Conservation (phyloP, 2,329 filamentous ascomycete species). For the Polytolypa hystricis region DNA sequence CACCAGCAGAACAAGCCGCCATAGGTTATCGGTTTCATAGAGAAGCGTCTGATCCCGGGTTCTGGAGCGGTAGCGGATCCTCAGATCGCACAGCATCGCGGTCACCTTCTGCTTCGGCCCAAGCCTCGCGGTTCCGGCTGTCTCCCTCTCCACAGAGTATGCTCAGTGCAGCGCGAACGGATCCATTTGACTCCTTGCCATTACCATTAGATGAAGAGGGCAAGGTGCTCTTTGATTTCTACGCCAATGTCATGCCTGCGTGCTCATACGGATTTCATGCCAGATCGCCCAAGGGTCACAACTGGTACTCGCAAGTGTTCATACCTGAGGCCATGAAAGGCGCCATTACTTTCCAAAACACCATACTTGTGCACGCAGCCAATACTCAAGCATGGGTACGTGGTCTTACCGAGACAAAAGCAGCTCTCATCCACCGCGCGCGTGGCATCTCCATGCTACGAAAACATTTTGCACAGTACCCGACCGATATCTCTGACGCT, state of each 20-base stretch:
- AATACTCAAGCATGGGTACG: conserved; percentile 29
- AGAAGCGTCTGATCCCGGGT: not conserved
- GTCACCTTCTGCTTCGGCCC: not conserved
- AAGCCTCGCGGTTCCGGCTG: not conserved
- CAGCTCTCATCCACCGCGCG: conserved; percentile 22
- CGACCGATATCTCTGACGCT: conserved; percentile 26
- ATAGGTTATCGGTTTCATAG: too few species aligned
- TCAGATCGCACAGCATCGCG: conserved; percentile 1
- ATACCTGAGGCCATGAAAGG: conserved; percentile 32
- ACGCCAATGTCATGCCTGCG: conserved; percentile 29
- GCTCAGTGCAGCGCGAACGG: conserved; percentile 26
- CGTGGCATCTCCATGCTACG: conserved; percentile 25
- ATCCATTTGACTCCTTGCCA: conserved; percentile 28
- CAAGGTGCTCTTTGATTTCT: conserved; percentile 28
- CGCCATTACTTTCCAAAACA: conserved; percentile 27
- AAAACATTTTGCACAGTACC: conserved; percentile 22
- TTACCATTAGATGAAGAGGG: conserved; percentile 22
- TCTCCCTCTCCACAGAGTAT: conserved; percentile 21
- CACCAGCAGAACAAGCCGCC: not conserved
- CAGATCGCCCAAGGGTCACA: conserved; percentile 23
- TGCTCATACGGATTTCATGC: conserved; percentile 29
- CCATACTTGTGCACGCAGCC: conserved; percentile 28
- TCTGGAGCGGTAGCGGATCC: conserved; percentile 1
- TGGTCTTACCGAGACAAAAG: conserved; percentile 21
- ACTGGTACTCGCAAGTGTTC: conserved; percentile 30